Evolutionary conservation across 306 rosid genomes (phyloP).

Genomic region (Malus fusca): DNA sequence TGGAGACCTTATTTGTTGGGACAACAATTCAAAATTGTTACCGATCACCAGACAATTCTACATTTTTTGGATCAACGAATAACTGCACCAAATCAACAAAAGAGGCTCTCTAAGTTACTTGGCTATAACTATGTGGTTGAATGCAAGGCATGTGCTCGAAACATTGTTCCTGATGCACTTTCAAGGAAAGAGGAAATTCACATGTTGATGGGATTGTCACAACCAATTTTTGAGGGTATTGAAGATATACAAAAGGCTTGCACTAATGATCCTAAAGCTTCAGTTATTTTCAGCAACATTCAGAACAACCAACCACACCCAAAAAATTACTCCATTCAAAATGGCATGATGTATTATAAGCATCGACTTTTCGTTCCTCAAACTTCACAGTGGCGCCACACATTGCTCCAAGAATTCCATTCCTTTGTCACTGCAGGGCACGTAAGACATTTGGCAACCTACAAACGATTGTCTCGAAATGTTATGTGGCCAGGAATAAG

Average conservation of each 20-base stretch:
- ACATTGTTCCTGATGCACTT: rapidly evolving
- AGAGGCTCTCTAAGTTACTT: neutral
- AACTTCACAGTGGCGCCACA: rapidly evolving
- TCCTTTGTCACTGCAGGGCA: neutral
- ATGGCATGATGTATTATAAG: neutral
- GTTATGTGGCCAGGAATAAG: neutral
- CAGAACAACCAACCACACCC: no score
- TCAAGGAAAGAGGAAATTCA: no score
- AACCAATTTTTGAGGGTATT: no score
- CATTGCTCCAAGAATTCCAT: neutral
- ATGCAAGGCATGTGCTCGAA: neutral
- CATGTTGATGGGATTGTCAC: no score
- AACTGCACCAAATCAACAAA: neutral
- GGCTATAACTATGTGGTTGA: neutral
- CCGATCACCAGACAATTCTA: neutral
- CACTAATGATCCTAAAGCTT: no score
- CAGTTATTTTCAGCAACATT: no score
- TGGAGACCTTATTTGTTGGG: neutral
- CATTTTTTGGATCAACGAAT: neutral
- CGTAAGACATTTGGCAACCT: rapidly evolving
- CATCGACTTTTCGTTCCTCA: neutral
- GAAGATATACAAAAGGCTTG: no score
- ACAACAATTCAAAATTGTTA: neutral
- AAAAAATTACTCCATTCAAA: neutral
- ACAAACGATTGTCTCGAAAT: rapidly evolving